Evolutionary conservation across 352 stramenopile species (phyloP).

Genomic region (Hyaloperonospora arabidopsidis): DNA sequence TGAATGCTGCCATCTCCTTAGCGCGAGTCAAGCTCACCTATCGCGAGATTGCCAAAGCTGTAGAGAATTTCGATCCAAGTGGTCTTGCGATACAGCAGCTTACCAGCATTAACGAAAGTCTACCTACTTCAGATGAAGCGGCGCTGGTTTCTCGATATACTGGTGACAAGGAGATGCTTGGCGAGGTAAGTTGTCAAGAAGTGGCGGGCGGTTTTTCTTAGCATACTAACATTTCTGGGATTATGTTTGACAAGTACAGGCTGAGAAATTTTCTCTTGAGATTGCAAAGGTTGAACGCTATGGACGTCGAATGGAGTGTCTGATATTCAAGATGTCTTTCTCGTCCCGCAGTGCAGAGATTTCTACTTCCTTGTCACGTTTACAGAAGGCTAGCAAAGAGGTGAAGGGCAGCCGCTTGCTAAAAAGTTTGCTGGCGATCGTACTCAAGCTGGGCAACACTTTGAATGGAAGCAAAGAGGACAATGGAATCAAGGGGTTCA

Average conservation of each 20-base stretch:
- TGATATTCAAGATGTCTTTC: slow-evolving; percentile 81
- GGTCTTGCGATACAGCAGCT: slow-evolving; percentile 70
- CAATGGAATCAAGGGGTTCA: slow-evolving; percentile 90
- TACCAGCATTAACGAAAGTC: slow-evolving; percentile 88
- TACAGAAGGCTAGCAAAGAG: slow-evolving; percentile 90
- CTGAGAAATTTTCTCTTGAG: slow-evolving; percentile 85
- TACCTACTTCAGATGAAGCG: slow-evolving; percentile 90
- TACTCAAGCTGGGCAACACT: slow-evolving; percentile 95
- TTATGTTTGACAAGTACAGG: slow-evolving; percentile 18
- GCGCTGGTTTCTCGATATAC: slow-evolving; percentile 71
- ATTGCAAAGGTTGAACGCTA: slow-evolving; percentile 78
- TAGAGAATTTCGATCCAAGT: slow-evolving; percentile 58
- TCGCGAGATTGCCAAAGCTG: slow-evolving; percentile 70
- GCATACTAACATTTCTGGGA: slow-evolving; percentile 6
- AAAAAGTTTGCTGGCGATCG: slow-evolving; percentile 93
- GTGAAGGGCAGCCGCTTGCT: slow-evolving; percentile 89
- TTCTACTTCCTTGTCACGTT: slow-evolving; percentile 57
- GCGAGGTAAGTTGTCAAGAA: slow-evolving; percentile 37
- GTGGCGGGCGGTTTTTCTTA: not conserved
- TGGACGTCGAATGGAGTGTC: slow-evolving; percentile 53
- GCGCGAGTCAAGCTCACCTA: slow-evolving; percentile 91
- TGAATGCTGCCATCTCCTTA: slow-evolving; percentile 97
- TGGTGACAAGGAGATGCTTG: slow-evolving; percentile 53
- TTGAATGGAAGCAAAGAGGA: slow-evolving; percentile 89
- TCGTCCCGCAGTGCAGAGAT: slow-evolving; percentile 75